Evolutionary conservation across 257 asterid species (phyloP).

Genomic region (Ocimum tenuiflorum): DNA sequence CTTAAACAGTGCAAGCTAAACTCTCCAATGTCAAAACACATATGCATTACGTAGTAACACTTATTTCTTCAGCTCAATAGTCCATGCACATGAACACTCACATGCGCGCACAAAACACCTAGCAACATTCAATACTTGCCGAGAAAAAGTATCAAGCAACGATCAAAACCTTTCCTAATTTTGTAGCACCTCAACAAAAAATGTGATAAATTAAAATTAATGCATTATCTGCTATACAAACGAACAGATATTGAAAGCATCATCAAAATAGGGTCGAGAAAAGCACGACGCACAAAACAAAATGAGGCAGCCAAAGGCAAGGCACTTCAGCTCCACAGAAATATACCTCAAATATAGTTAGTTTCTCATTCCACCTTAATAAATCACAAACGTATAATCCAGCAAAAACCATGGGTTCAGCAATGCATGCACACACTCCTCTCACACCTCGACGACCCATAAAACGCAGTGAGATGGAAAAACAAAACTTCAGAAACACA

Average conservation of each 20-base stretch:
- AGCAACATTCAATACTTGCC: slow-evolving; percentile 5
- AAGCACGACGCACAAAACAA: slow-evolving; percentile 1
- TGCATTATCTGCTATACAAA: background rate
- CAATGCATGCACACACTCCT: slow-evolving; percentile 38
- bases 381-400: slow-evolving; percentile 2
- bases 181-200: background rate
- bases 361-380: slow-evolving; percentile 10
- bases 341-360: background rate
- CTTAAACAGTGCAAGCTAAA: background rate
- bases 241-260: background rate
- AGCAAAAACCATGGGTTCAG: slow-evolving; percentile 2
- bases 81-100: background rate
- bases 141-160: no score
- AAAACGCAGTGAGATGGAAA: background rate
- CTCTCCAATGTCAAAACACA: background rate
- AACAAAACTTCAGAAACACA: background rate
- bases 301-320: background rate
- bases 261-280: background rate
- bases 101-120: background rate
- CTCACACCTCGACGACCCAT: slow-evolving; percentile 3
- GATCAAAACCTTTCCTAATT: no score
- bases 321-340: slow-evolving; percentile 6
- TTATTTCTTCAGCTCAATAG: background rate
- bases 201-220: background rate
- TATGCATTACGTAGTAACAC: slow-evolving; percentile 3